Percentiles rank a stretch among this genome's conserved stretches.
Evolutionary conservation across 2,329 filamentous ascomycete species (phyloP).

Genomic region (Trichoderma brevicompactum): DNA sequence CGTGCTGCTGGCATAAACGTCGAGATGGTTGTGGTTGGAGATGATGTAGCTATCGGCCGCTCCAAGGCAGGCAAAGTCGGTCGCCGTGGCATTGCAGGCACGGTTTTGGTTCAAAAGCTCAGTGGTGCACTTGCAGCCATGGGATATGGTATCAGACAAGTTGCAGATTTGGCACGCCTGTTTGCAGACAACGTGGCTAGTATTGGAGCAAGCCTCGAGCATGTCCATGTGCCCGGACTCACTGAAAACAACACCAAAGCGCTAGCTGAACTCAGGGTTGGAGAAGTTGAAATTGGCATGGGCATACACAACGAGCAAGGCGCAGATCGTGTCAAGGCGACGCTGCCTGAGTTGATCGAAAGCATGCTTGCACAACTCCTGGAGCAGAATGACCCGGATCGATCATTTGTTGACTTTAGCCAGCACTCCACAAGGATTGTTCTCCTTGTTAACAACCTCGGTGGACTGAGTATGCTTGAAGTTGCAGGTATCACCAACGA

Average conservation of each 20-base stretch:
- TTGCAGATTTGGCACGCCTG: not conserved
- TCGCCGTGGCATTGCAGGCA: not conserved
- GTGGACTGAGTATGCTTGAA: not conserved
- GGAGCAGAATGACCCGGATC: not conserved
- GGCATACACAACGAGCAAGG: not conserved
- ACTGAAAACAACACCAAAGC: not conserved
- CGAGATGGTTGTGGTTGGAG: too few species aligned
- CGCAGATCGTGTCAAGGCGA: not conserved
- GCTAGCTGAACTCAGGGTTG: not conserved
- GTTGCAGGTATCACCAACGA: not conserved
- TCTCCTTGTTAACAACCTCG: not conserved
- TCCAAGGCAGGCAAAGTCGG: not conserved
- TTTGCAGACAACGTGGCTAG: not conserved
- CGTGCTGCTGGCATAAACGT: too few species aligned
- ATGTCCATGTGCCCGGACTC: not conserved
- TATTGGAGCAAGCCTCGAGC: not conserved
- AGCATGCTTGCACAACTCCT: not conserved
- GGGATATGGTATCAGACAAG: too few species aligned
- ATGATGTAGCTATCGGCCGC: too few species aligned
- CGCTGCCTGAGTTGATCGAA: not conserved
- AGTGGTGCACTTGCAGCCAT: not conserved
- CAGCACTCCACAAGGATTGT: not conserved
- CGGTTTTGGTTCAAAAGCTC: not conserved
- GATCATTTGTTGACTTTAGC: not conserved
- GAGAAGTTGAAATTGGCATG: not conserved